phyloP scores from a whole-genome alignment of 768 basidiomycete species.

The Lentinula lateritia region DNA sequence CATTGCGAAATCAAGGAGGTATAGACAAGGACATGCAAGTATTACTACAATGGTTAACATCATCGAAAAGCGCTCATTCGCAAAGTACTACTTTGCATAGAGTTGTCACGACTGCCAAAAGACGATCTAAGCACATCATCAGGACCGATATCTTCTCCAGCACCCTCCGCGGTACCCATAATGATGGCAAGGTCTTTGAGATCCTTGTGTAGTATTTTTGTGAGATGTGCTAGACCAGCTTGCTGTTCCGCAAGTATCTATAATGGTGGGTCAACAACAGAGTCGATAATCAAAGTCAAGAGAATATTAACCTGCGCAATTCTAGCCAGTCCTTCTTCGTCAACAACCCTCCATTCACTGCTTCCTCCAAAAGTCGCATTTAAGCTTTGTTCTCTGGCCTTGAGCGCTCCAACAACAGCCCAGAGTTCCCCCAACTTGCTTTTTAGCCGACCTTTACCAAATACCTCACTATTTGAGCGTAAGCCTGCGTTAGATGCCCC shows the following conservation, averaged over 20 bases:
- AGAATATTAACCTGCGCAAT: conserved; percentile 55
- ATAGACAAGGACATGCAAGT: neutral
- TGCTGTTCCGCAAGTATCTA: conserved; percentile 78
- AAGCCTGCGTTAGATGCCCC: conserved; percentile 16
- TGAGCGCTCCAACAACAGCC: conserved; percentile 75
- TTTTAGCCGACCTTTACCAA: conserved; percentile 44
- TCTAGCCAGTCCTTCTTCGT: conserved; percentile 76
- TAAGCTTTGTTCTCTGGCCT: conserved; percentile 47
- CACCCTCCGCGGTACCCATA: conserved; percentile 35
- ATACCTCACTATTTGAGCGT: conserved; percentile 28
- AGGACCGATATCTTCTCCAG: conserved; percentile 21
- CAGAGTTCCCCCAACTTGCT: conserved; percentile 81
- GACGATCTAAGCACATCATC: neutral
- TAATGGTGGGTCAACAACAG: conserved; percentile 1
- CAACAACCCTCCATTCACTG: conserved; percentile 78
- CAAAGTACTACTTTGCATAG: neutral
- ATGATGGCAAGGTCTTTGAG: conserved; percentile 65
- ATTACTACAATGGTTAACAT: neutral
- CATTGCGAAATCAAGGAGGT: neutral
- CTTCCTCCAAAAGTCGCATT: conserved; percentile 29
- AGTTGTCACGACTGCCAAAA: neutral
- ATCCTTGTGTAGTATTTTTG: conserved; percentile 62
- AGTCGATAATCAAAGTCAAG: neutral
- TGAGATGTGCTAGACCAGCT: conserved; percentile 73
- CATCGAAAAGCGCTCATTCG: neutral